These are phyloP conservation scores for Glaciozyma martinii DNA, from an alignment of 768 basidiomycete species.

Conservation along the genomic window DNA sequence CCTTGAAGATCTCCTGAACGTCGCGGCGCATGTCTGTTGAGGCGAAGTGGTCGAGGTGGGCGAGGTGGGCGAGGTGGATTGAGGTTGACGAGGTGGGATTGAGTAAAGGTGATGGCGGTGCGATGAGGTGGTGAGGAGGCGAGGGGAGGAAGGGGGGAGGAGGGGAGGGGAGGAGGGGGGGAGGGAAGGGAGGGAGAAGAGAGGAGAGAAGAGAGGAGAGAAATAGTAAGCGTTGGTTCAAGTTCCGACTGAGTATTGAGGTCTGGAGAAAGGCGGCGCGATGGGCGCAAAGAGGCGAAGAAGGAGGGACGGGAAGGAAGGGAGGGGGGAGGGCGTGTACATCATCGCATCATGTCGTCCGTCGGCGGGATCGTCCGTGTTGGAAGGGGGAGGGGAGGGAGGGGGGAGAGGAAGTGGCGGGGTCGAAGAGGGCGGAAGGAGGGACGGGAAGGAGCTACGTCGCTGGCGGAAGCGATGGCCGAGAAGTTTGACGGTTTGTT, in stretches of 20 bases:
- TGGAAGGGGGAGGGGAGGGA: too few relatives aligned
- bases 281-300: too few relatives aligned
- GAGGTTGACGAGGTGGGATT: background rate
- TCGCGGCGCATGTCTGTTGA: constrained; percentile 97
- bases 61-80: background rate
- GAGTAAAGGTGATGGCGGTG: background rate
- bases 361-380: too few relatives aligned
- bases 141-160: constrained; percentile 36
- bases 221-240: background rate
- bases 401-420: too few relatives aligned
- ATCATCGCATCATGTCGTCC: too few relatives aligned
- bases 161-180: constrained; percentile 20
- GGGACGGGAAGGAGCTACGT: too few relatives aligned
- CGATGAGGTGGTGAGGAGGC: constrained; percentile 27
- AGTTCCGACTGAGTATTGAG: background rate
- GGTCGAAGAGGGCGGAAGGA: too few relatives aligned
- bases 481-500: too few relatives aligned
- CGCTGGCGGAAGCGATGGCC: too few relatives aligned
- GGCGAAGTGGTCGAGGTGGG: background rate
- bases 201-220: constrained; percentile 25
- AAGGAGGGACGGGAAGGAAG: too few relatives aligned
- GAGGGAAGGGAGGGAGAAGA: constrained; percentile 24
- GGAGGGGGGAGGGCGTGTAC: too few relatives aligned
- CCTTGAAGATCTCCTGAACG: constrained; percentile 99
- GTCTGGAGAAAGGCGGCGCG: too few relatives aligned